These are phyloP conservation scores for Cyberlindnera amylophila DNA, from an alignment of 805 yeast species.

Conservation along the genomic window DNA sequence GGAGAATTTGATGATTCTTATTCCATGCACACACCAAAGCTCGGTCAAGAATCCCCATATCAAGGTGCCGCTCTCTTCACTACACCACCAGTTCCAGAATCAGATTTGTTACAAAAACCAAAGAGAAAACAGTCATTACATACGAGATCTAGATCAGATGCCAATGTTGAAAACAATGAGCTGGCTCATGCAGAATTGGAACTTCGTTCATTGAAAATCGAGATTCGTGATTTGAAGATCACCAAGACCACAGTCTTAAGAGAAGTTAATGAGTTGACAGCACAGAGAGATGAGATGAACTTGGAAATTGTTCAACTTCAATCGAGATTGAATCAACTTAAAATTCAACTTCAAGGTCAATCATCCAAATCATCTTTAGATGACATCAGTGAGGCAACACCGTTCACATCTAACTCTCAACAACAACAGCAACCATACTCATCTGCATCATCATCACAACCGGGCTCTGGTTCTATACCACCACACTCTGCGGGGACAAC, in stretches of 20 bases:
- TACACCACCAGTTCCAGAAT: constrained; percentile 27
- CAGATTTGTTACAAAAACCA: background rate
- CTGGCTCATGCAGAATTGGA: constrained; percentile 31
- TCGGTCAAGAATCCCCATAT: constrained; percentile 14
- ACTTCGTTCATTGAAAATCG: constrained; percentile 38
- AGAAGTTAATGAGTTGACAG: constrained; percentile 50
- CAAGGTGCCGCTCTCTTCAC: constrained; percentile 26
- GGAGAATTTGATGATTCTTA: constrained; percentile 7
- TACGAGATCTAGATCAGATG: constrained; percentile 19
- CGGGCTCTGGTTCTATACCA: background rate
- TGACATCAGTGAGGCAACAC: constrained; percentile 4
- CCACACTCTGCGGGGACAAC: background rate
- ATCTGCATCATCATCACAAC: constrained; percentile 9
- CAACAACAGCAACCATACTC: constrained; percentile 1
- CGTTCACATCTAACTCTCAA: background rate
- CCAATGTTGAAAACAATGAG: constrained; percentile 19
- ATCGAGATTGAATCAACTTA: constrained; percentile 21
- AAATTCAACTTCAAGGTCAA: constrained; percentile 10
- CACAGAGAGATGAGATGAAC: constrained; percentile 43
- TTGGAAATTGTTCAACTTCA: constrained; percentile 31
- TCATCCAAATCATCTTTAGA: constrained; percentile 12
- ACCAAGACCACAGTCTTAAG: constrained; percentile 40
- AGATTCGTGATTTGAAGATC: constrained; percentile 38
- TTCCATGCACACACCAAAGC: constrained; percentile 15
- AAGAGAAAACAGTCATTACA: constrained; percentile 14